phyloP scores from a whole-genome alignment of 164 flowering plant genomes.

The Aristolochia californica region DNA sequence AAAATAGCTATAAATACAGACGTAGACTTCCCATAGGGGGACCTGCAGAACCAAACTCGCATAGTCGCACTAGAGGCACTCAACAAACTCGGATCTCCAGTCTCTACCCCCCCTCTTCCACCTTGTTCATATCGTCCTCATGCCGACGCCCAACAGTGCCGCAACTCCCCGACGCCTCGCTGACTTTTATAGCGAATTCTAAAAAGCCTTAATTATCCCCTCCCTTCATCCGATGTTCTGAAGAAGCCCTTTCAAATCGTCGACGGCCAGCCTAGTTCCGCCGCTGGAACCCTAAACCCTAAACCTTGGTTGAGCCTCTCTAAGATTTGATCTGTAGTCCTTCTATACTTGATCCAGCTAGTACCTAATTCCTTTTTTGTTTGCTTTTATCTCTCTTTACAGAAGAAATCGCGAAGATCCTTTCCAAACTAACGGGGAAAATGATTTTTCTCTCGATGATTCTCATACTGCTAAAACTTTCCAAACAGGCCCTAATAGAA shows the following conservation, averaged over 20 bases:
- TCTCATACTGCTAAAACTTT: no score
- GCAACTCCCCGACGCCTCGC: constrained; percentile 31
- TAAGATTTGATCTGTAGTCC: no score
- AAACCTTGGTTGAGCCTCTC: constrained; percentile 29
- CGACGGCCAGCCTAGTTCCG: constrained; percentile 78
- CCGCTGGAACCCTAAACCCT: no score
- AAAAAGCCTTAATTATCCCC: constrained; percentile 51
- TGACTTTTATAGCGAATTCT: constrained; percentile 66
- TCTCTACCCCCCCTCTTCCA: not conserved
- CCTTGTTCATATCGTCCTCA: not conserved
- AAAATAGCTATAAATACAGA: no score
- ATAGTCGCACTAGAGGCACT: not conserved
- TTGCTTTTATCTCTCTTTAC: constrained; percentile 3
- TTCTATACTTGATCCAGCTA: not conserved
- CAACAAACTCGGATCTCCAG: not conserved
- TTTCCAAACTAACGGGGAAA: constrained; percentile 68
- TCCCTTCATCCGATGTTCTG: constrained; percentile 74
- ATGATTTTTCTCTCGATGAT: no score
- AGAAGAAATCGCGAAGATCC: constrained; percentile 93
- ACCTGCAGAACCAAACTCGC: not conserved
- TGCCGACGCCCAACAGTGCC: not conserved
- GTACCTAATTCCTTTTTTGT: not conserved
- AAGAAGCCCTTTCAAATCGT: constrained; percentile 39
- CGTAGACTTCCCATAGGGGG: no score
- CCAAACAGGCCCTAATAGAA: no score